Percentiles rank a stretch among this genome's conserved stretches.
Conservation (phyloP, 768 basidiomycete genomes). For the Suillus plorans region DNA sequence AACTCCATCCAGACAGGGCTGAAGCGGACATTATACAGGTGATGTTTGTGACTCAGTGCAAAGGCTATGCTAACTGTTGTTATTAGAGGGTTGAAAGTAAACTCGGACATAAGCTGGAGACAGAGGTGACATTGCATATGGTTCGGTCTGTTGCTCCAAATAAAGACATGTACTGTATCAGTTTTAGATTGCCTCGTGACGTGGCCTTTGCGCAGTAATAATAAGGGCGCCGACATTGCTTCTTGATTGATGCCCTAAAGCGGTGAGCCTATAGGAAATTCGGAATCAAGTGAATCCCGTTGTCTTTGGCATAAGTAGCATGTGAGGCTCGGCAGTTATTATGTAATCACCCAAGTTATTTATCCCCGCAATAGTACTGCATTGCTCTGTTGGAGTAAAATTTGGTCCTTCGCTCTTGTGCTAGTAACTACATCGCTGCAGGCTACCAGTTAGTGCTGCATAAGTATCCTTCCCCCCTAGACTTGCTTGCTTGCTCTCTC, state of each 20-base stretch:
- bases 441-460: conserved; percentile 17
- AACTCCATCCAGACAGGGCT: conserved; percentile 66
- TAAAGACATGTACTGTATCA: conserved; percentile 98
- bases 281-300: background rate
- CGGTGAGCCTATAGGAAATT: background rate
- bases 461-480: conserved; percentile 14
- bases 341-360: conserved; percentile 24
- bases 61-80: conserved; percentile 15
- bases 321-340: conserved; percentile 38
- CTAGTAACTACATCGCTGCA: conserved; percentile 10
- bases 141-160: conserved; percentile 94
- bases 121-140: conserved; percentile 57
- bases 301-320: conserved; percentile 1
- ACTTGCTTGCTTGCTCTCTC: conserved; percentile 23
- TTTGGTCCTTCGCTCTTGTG: background rate
- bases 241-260: conserved; percentile 4
- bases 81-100: conserved; percentile 69
- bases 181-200: conserved; percentile 67
- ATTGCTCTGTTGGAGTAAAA: conserved; percentile 8
- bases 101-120: conserved; percentile 54
- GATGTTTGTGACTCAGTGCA: conserved; percentile 16
- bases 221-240: background rate
- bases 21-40: conserved; percentile 81
- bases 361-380: conserved; percentile 34
- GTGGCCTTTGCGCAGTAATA: conserved; percentile 35